Conservation (phyloP, 495 filamentous ascomycete genomes). For the Barbatosphaeria neglecta region DNA sequence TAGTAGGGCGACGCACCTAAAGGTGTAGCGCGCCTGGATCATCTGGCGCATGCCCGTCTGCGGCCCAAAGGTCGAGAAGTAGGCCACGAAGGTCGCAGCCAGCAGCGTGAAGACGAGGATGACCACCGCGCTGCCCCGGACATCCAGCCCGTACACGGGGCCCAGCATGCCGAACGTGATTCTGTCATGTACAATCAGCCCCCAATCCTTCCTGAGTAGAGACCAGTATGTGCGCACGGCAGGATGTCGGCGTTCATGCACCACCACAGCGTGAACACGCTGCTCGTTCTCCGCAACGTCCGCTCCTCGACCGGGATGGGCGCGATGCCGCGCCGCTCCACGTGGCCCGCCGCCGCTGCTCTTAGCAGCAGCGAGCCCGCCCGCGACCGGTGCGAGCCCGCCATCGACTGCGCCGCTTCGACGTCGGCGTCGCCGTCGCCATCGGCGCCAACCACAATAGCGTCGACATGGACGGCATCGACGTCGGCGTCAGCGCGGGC, state of each 20-base stretch:
- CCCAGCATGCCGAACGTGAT: slow-evolving; percentile 48
- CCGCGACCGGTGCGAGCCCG: no score
- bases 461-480: no score
- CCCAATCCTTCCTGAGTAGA: not conserved
- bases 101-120: slow-evolving; percentile 46
- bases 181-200: slow-evolving; percentile 18
- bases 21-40: slow-evolving; percentile 42
- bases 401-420: no score
- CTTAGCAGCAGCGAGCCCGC: no score
- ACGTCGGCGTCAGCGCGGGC: no score
- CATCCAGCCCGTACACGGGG: slow-evolving; percentile 33
- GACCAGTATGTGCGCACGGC: no score
- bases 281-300: slow-evolving; percentile 32
- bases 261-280: slow-evolving; percentile 36
- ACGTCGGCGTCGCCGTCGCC: no score
- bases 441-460: no score
- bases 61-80: slow-evolving; percentile 37
- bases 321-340: slow-evolving; percentile 38
- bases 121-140: slow-evolving; percentile 35
- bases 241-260: slow-evolving; percentile 31
- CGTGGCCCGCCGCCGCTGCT: no score
- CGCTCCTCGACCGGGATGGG: slow-evolving; percentile 41
- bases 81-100: slow-evolving; percentile 36
- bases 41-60: slow-evolving; percentile 44
- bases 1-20: slow-evolving; percentile 21